Percentiles rank a stretch among this genome's conserved stretches.
Conservation (phyloP, 164 flowering plant genomes). For the Aristolochia contorta region DNA sequence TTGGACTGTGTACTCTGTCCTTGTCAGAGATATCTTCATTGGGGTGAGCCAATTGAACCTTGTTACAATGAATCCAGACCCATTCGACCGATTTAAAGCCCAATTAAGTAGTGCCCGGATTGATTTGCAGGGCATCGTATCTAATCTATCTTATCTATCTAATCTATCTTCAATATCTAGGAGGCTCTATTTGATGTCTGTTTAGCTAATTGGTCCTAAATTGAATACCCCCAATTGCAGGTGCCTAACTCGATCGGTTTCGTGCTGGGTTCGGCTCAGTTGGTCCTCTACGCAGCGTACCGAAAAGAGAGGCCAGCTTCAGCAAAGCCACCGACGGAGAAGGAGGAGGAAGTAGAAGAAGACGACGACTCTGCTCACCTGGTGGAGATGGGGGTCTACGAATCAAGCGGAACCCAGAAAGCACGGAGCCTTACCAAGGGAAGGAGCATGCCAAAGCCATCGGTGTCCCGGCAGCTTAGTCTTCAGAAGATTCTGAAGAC, state of each 20-base stretch:
- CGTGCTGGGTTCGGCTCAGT: conserved; percentile 36
- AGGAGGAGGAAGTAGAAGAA: conserved; percentile 23
- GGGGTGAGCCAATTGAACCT: conserved; percentile 35
- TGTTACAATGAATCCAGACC: no score
- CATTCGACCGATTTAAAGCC: no score
- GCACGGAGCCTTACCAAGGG: conserved; percentile 24
- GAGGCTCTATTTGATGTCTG: background rate
- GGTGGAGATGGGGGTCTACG: background rate
- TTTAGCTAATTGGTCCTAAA: background rate
- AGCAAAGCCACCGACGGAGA: conserved; percentile 10
- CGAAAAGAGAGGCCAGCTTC: conserved; percentile 7
- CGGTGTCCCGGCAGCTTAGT: conserved; percentile 16
- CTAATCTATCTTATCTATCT: no score
- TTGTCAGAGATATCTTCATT: conserved; percentile 36
- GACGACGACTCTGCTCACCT: conserved; percentile 26
- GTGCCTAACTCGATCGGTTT: conserved; percentile 66
- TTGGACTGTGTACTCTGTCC: conserved; percentile 39
- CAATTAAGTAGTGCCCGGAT: no score
- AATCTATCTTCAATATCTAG: no score
- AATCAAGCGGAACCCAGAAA: background rate
- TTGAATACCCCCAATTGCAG: conserved; percentile 8
- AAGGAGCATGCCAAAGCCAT: conserved; percentile 27
- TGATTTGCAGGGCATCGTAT: no score
- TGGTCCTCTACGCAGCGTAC: conserved; percentile 23
- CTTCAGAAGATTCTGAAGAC: conserved; percentile 24